phyloP scores from a whole-genome alignment of 208 protist species.

The Porcisia deanei region DNA sequence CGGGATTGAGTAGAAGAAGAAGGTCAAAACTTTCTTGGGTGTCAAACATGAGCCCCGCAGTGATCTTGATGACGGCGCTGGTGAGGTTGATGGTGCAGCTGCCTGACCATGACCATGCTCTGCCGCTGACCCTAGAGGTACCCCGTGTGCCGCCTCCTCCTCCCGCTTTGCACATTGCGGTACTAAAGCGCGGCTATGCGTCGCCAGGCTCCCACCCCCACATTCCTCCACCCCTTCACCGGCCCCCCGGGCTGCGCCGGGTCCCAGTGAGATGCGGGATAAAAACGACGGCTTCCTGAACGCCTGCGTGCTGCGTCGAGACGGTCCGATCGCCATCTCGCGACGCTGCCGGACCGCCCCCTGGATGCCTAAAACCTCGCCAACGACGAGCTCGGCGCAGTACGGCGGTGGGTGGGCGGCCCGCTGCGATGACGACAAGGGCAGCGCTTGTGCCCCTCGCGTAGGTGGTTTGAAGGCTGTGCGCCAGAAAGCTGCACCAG shows the following conservation, averaged over 20 bases:
- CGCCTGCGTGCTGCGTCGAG: background rate
- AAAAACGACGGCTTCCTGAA: constrained; percentile 9
- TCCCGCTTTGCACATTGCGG: background rate
- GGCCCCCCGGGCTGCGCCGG: background rate
- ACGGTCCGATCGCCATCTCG: background rate
- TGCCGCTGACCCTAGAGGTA: background rate
- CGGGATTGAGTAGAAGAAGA: constrained; percentile 58
- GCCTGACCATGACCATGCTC: background rate
- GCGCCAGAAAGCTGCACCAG: constrained; percentile 30
- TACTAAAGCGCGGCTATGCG: background rate
- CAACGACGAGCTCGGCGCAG: constrained; percentile 59
- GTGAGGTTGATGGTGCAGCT: background rate
- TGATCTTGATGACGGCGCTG: background rate
- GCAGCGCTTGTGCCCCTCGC: background rate
- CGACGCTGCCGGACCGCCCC: constrained; percentile 9
- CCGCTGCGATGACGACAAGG: background rate
- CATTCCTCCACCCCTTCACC: background rate
- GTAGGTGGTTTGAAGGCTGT: background rate
- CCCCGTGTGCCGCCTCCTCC: background rate
- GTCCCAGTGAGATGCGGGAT: constrained; percentile 1
- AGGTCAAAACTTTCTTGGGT: constrained; percentile 15
- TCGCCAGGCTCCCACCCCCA: background rate
- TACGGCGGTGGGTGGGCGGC: constrained; percentile 17
- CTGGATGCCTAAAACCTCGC: constrained; percentile 44
- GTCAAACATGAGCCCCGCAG: background rate